Evolutionary conservation across 371 early-diverging fungal genomes (phyloP).

Genomic region (Basidiobolus meristosporus): DNA sequence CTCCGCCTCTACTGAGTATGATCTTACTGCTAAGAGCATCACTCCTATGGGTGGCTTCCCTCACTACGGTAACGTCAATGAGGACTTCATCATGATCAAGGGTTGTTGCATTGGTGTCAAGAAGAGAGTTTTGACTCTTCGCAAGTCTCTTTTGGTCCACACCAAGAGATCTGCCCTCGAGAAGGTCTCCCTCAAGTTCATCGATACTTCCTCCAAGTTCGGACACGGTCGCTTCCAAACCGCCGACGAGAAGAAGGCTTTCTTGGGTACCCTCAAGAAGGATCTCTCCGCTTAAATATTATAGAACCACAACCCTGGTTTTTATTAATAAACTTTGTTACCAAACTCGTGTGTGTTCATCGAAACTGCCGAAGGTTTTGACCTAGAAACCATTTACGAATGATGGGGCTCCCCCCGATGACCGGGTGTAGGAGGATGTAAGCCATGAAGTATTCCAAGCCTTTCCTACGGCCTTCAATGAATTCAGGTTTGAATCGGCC

Average conservation of each 20-base stretch:
- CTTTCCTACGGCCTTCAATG: conserved; percentile 26
- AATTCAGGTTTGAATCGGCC: conserved; percentile 26
- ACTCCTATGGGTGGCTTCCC: conserved; percentile 99
- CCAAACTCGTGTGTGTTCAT: no score
- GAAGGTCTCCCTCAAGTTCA: conserved; percentile 83
- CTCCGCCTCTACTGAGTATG: conserved; percentile 92
- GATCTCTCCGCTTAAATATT: conserved; percentile 14
- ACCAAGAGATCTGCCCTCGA: conserved; percentile 91
- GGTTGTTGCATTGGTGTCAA: conserved; percentile 94
- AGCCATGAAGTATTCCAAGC: conserved; percentile 31
- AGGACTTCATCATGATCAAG: conserved; percentile 99
- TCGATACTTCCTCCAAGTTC: conserved; percentile 99
- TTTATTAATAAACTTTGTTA: no score
- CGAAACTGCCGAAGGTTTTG: no score
- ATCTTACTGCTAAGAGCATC: conserved; percentile 92
- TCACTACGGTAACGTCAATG: conserved; percentile 96
- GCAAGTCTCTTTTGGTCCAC: conserved; percentile 93
- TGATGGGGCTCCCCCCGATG: conserved; percentile 15
- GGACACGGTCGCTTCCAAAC: conserved; percentile 99
- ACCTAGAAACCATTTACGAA: no score
- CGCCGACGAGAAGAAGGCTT: conserved; percentile 90
- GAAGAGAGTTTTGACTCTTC: conserved; percentile 97
- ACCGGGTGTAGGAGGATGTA: conserved; percentile 28
- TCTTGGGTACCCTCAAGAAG: conserved; percentile 91
- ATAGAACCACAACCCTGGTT: no score